Evolutionary conservation across 2,329 filamentous ascomycete genomes (phyloP), one percentile per base, ranked within the genome.

Genomic region (Dactylellina cionopaga): DNA sequence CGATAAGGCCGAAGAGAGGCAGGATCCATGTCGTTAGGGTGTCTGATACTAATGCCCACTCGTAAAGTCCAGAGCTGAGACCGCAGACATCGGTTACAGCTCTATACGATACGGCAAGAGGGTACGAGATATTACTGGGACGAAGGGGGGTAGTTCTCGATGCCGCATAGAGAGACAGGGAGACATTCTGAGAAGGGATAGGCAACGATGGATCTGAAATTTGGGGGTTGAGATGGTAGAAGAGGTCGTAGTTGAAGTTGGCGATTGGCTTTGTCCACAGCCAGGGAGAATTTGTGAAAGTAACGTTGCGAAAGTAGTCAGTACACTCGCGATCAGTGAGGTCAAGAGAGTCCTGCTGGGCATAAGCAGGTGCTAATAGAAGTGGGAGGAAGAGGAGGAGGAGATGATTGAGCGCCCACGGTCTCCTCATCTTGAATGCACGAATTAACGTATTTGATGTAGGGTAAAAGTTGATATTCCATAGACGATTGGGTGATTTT

Each of bases 21-120:
- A 77, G 46, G 0, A 77, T 64, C 75, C 76, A 78, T 19, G 76
- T 77, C 29, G 76, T 77, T 13, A 78, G 74, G 13, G 75, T 77
- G 35, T 69, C 62, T 6, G 76, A 74, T 31, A 74, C 22, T 17
- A 74, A 54, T 24, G 46, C n/a, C 77, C 77, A 78, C 0, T 44
- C 15, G 63, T 78, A 77, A 22, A 58, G 54, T 9, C 74, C 65
- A 1, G 73, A 72, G 5, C 44, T 74, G 5, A 35, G 41, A 7
- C 75, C 75, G 39, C 76, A 78, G 2, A 73, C 27, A 1, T 54
- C 19, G 7, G 25, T 24, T 2, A 63, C 65, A 11, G 44, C 27
- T 3, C 13, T 5, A 25, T 65, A 65, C 3, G 47, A 56, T 37
- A 65, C 37, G 24, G 60, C 68, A 1, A 65, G 33, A 2, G 60